phyloP scores from a whole-genome alignment of 148 eudicot species.

The Spergularia marina region DNA sequence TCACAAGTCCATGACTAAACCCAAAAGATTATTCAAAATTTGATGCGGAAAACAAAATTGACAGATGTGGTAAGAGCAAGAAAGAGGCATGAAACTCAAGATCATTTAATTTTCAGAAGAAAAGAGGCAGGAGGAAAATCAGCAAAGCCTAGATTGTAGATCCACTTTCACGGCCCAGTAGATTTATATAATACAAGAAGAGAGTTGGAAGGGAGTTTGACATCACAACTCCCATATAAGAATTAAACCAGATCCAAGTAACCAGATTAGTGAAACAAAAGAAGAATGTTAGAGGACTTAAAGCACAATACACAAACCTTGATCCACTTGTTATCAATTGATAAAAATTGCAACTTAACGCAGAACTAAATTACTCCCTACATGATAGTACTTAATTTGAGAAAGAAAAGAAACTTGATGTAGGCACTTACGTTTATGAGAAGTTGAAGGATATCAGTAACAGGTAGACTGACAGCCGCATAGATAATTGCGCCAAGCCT shows the following conservation, averaged over 20 bases:
- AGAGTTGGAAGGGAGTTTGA: not conserved
- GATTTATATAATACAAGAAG: too few relatives aligned
- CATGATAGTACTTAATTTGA: too few relatives aligned
- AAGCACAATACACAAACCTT: too few relatives aligned
- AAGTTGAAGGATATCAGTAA: constrained; percentile 44
- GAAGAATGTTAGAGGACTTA: not conserved
- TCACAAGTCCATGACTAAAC: not conserved
- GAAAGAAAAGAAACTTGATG: not conserved
- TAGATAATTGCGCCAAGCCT: constrained; percentile 64
- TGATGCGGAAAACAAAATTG: not conserved
- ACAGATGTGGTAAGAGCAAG: not conserved
- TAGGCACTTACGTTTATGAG: constrained; percentile 48
- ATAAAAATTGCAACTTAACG: not conserved
- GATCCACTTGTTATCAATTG: not conserved
- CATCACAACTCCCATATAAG: not conserved
- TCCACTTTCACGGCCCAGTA: too few relatives aligned
- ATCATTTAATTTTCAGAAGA: too few relatives aligned
- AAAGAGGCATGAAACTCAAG: not conserved
- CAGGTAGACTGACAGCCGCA: constrained; percentile 77
- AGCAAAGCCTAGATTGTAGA: too few relatives aligned
- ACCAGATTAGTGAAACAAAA: constrained; percentile 2
- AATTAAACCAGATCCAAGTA: not conserved
- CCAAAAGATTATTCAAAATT: too few relatives aligned
- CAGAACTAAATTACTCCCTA: not conserved
- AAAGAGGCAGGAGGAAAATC: too few relatives aligned